These are phyloP conservation scores for Talaromyces sp. DNA, from an alignment of 2,329 filamentous ascomycete genomes.

Conservation along the genomic window DNA sequence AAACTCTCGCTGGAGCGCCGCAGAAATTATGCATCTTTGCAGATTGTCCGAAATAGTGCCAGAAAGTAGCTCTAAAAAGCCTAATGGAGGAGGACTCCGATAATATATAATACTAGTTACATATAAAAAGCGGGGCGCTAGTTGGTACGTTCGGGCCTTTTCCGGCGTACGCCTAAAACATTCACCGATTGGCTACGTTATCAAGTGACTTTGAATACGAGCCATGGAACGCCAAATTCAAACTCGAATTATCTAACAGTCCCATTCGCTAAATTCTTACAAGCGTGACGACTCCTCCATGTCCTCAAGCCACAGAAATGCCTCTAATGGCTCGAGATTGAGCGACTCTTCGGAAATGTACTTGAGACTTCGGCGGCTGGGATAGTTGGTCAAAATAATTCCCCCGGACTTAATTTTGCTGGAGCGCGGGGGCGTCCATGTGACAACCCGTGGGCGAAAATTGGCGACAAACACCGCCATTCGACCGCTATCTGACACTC, in stretches of 20 bases:
- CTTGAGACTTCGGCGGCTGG: not conserved
- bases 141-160: not conserved
- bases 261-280: no score
- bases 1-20: not conserved
- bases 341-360: not conserved
- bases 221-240: no score
- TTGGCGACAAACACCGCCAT: not conserved
- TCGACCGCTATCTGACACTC: not conserved
- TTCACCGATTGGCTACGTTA: not conserved
- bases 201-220: no score
- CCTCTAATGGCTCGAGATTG: not conserved
- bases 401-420: not conserved
- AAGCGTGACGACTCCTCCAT: not conserved
- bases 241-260: no score
- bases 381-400: not conserved
- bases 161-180: not conserved
- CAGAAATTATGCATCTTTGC: not conserved
- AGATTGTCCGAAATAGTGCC: constrained; percentile 1
- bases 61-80: not conserved
- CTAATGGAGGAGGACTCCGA: not conserved
- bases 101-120: not conserved
- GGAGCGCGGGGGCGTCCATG: not conserved
- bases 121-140: no score
- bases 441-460: not conserved
- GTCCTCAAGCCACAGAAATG: not conserved